Evolutionary conservation across 768 basidiomycete genomes (phyloP), one percentile per base, ranked within the genome.

Genomic region (Boletus eberwhitei): DNA sequence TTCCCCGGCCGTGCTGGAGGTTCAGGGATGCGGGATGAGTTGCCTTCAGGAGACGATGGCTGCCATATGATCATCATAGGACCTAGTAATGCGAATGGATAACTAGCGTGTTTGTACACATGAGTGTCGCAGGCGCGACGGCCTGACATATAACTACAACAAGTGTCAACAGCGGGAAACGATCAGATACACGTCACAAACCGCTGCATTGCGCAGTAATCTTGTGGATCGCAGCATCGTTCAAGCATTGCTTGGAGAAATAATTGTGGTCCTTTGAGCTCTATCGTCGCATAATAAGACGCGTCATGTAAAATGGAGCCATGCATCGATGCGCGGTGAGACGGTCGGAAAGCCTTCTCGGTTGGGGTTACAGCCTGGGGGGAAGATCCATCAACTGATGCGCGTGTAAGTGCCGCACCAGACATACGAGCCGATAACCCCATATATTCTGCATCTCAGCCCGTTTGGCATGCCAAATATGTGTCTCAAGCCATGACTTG

Each of bases 391-490:
- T 59, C 26, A 32, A 35, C 7, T 13, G 8, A 2, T 2, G 32
- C 24, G 13, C 24, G 3, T 24, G 9, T 0, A 13, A 17, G 8
- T 3, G 8, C 9, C 1, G 35, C 13, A 44, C 13, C 11, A 43
- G 26, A 58, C 64, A n/a, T 48, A 92, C 93, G 50, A 99, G 75
- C 61, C 92, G 80, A 68, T 92, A 93, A 0, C 92, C 93, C 94
- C 94, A 98, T 70, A 90, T 78, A 58, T 85, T 86, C 61, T 86
- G 80, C 96, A 98, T 98, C 57, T 87, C 84, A 86, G 96, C 96
- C 7, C 97, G 83, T 71, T 98, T 98, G 1, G 94, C 90, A 63
- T 98, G 96, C 93, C 94, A 98, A 19, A 98, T 72, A 68, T 99
- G 97, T 6, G 94, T 96, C 67, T 96, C 93, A 0, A 99, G 82